Evolutionary conservation across 345 rosid species (phyloP), one percentile per base, ranked within the genome.

Genomic region (Citrus medica): DNA sequence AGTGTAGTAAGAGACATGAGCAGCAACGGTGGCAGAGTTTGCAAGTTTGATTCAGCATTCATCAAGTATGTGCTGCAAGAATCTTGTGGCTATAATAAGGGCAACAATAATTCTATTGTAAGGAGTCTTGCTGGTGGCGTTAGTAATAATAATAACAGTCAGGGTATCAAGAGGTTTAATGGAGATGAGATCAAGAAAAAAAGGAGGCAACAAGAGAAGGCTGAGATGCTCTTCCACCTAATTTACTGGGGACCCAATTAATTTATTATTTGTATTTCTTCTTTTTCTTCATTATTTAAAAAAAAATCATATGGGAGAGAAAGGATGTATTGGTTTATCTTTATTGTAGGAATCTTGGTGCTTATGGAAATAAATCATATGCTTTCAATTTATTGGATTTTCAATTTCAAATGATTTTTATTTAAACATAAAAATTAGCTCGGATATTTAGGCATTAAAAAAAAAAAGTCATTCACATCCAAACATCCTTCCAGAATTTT

Each of bases 241-340:
- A 71, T 85, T 27, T 79, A 74, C 56, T 85, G 88, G 88, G 86
- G 84, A 10, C 88, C 88, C 65, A 63, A 73, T 22, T 80, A 25
- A 81, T 14, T 14, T 5, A 22, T 10, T 22, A 22, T 71, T n/a
- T 28, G 37, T 27, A 24, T 35, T 16, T 24, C 1, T 33, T 1
- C 13, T 40, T 16, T 51, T 38, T 38, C 3, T 38, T 51, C 6
- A 1, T 51, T 16, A 51, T 1, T 13, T 42, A 42, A 42, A 46
- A 13, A 46, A 46, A 46, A 46, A 46, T 13, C 51, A 13, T 46
- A 46, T 13, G 17, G 5, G 4, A 46, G 51, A 12, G 51, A 12
- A 46, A 46, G 17, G 17, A 12, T 46, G 51, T 37, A 14, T 32
- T 71, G 19, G 17, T 72, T 5, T 55, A 19, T 25, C 10, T 25